Percentiles rank a stretch among this genome's conserved stretches.
Evolutionary conservation across 345 rosid species (phyloP).

Genomic region (Eucalyptus lansdowneana): DNA sequence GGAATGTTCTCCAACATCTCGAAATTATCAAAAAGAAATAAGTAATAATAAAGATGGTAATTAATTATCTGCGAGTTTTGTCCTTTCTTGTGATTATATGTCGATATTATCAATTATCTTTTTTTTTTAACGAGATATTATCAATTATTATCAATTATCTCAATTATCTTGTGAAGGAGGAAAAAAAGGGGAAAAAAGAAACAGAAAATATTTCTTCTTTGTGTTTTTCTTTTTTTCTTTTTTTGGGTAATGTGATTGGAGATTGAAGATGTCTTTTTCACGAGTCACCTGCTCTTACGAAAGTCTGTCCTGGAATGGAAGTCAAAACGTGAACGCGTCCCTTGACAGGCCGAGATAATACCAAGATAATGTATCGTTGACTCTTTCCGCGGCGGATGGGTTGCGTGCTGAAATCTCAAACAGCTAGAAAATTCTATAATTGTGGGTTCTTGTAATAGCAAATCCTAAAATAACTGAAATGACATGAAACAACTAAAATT

Average conservation of each 20-base stretch:
- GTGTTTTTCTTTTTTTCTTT: neutral
- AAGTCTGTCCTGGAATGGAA: neutral
- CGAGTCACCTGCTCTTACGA: neutral
- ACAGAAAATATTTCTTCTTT: neutral
- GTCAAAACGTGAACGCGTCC: neutral
- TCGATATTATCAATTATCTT: neutral
- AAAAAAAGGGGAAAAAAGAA: neutral
- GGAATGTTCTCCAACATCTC: neutral
- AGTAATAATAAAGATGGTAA: neutral
- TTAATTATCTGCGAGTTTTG: neutral
- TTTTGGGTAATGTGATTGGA: neutral
- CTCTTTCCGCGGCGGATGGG: neutral
- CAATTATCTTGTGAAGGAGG: neutral
- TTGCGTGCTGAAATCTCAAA: neutral
- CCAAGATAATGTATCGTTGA: neutral
- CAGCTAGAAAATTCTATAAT: neutral
- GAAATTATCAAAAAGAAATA: neutral
- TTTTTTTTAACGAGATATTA: too few species aligned
- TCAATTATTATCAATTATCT: neutral
- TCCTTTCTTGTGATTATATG: neutral
- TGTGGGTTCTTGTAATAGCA: neutral
- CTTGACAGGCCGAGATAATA: neutral
- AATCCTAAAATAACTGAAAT: neutral
- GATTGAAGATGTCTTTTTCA: neutral
- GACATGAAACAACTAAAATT: neutral